Percentiles rank a stretch among this genome's conserved stretches.
phyloP scores from a whole-genome alignment of 2,329 filamentous ascomycete species.

The Ascochyta clinopodiicola region DNA sequence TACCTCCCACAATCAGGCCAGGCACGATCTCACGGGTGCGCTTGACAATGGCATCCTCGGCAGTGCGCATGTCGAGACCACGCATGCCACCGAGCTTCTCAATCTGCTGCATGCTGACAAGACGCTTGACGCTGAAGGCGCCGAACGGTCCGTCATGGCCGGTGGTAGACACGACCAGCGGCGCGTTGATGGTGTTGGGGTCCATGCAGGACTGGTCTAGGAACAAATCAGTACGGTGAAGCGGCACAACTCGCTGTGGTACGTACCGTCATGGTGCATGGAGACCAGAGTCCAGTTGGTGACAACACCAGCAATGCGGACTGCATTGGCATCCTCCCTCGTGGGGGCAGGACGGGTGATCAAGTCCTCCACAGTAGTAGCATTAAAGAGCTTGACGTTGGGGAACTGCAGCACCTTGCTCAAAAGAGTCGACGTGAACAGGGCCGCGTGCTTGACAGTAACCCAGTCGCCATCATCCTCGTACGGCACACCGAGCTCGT shows the following conservation, averaged over 20 bases:
- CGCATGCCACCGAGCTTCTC: constrained; percentile 90
- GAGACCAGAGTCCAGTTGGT: constrained; percentile 95
- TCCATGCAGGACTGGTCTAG: constrained; percentile 94
- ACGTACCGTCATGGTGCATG: constrained; percentile 56
- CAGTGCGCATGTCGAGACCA: constrained; percentile 88
- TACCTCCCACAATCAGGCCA: constrained; percentile 89
- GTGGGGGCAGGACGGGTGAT: constrained; percentile 72
- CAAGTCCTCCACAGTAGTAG: constrained; percentile 88
- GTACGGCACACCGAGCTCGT: constrained; percentile 80
- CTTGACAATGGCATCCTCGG: constrained; percentile 94
- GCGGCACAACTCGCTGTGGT: neutral
- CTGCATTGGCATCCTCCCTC: constrained; percentile 53
- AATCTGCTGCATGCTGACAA: constrained; percentile 85
- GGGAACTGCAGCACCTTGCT: constrained; percentile 82
- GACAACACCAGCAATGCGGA: constrained; percentile 86
- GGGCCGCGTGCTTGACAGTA: constrained; percentile 90
- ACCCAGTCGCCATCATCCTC: constrained; percentile 90
- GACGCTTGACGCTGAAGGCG: constrained; percentile 87
- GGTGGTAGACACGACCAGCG: constrained; percentile 85
- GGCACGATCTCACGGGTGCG: constrained; percentile 86
- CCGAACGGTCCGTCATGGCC: constrained; percentile 92
- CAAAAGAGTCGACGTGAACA: constrained; percentile 89
- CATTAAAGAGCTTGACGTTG: constrained; percentile 97
- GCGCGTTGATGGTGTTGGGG: constrained; percentile 94
- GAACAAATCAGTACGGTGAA: constrained; percentile 1